Evolutionary conservation across 2,329 filamentous ascomycete species (phyloP), one percentile per base, ranked within the genome.

Genomic region (Colletotrichum sp.): DNA sequence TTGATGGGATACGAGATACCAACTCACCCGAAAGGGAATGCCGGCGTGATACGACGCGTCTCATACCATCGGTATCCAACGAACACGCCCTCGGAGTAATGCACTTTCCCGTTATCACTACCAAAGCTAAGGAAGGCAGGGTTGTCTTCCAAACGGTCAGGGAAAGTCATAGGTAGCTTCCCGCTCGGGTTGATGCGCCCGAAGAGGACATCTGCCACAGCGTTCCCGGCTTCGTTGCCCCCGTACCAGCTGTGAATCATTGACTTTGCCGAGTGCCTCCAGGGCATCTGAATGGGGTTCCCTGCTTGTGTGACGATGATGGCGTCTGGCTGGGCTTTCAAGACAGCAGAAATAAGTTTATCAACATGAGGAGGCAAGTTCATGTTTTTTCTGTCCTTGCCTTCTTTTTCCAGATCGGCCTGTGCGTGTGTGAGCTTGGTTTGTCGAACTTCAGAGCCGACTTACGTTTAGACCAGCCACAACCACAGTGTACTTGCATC

Each of bases 31-130:
- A 95, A 95, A 39, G 92, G 88, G 83, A 95, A 95, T 8, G 92
- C 86, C 0, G 91, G 89, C 0, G 87, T 85, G 7, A 91, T 87
- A 55, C 90, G 87, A 16, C 88, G 86, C 79, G 89, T 91, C 80
- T 95, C 93, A 81, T 94, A 95, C 85, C 90, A 94, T 28, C 93
- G 88, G 83, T 95, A 95, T 2, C 93, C 93, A 52, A 95, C 88
- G 82, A 94, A 95, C 52, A 95, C 87, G 76, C 93, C 93, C 81
- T 95, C 93, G 64, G 92, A 92, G 80, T 95, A 95, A 3, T 94
- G 84, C 1, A 92, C 92, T 57, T 91, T 88, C 34, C 93, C 89
- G 52, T 92, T 90, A 78, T 95, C 93, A 3, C 88, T 88, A 32
- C 87, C 85, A 81, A 91, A 95, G 85, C 94, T 95, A 78, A 94